Evolutionary conservation across 2,329 filamentous ascomycete genomes (phyloP).

Genomic region (Cytospora piceae): DNA sequence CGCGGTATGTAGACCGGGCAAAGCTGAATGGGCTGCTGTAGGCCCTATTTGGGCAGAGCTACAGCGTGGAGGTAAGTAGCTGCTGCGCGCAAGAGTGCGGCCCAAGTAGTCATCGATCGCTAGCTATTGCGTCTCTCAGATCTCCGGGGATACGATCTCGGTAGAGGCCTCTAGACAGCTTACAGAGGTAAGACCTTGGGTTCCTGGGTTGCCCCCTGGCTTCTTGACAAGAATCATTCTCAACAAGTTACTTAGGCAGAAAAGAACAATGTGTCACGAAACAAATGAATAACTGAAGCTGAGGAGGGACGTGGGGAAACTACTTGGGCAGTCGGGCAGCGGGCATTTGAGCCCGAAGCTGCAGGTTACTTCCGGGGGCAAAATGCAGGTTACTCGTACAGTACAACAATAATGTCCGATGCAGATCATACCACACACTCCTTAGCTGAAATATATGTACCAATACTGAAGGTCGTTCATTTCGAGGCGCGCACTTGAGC

Average conservation of each 20-base stretch:
- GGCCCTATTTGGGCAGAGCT: neutral
- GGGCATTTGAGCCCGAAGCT: too few relatives aligned
- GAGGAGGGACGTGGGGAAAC: neutral
- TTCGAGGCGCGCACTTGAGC: neutral
- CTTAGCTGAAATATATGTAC: too few relatives aligned
- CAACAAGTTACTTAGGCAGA: neutral
- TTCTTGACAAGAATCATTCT: neutral
- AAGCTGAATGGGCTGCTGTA: slow-evolving; percentile 3
- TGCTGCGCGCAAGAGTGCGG: neutral
- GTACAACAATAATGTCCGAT: too few relatives aligned
- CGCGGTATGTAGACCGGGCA: slow-evolving; percentile 4
- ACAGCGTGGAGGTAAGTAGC: neutral
- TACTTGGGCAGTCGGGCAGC: neutral
- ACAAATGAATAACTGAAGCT: neutral
- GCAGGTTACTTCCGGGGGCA: neutral
- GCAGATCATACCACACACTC: too few relatives aligned
- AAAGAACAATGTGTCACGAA: neutral
- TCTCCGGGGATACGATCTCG: neutral
- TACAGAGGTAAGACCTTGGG: neutral
- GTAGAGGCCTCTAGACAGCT: slow-evolving; percentile 5
- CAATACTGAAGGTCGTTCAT: neutral
- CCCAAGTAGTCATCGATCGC: neutral
- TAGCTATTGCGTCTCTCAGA: neutral
- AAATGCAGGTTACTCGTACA: neutral
- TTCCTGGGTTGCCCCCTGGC: neutral